These are phyloP conservation scores for Spatholobus suberectus DNA, from an alignment of 306 rosid genomes.

Conservation along the genomic window DNA sequence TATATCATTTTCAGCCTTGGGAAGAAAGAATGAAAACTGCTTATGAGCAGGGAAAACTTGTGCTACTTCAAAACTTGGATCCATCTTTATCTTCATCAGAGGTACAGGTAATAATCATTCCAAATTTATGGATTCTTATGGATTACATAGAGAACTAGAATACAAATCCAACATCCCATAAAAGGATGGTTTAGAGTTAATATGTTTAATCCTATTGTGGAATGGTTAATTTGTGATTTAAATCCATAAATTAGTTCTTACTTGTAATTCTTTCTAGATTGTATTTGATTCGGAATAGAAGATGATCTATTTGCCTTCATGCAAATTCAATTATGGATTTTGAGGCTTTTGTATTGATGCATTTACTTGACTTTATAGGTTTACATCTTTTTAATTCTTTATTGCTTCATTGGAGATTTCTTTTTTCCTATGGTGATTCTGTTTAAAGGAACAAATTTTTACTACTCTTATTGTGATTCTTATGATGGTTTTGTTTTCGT, in stretches of 20 bases:
- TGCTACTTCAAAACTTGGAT: constrained; percentile 84
- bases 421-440: no score
- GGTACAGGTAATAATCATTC: constrained; percentile 72
- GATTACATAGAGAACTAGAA: constrained; percentile 9
- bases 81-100: constrained; percentile 74
- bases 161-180: not conserved
- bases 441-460: no score
- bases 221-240: not conserved
- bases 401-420: not conserved
- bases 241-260: not conserved
- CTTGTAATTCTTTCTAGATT: constrained; percentile 2
- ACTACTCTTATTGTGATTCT: no score
- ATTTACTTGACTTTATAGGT: not conserved
- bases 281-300: constrained; percentile 21
- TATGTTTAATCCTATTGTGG: not conserved
- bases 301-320: constrained; percentile 7
- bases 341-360: not conserved
- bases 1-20: constrained; percentile 73
- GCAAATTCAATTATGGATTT: not conserved
- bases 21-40: constrained; percentile 73
- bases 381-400: not conserved
- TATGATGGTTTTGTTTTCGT: no score
- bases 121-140: constrained; percentile 9
- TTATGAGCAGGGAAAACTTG: constrained; percentile 68
- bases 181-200: not conserved